A percentile compares a stretch with the other conserved stretches of the same genome.
Conservation (phyloP, 345 rosid genomes). For the Eucalyptus decipiens region DNA sequence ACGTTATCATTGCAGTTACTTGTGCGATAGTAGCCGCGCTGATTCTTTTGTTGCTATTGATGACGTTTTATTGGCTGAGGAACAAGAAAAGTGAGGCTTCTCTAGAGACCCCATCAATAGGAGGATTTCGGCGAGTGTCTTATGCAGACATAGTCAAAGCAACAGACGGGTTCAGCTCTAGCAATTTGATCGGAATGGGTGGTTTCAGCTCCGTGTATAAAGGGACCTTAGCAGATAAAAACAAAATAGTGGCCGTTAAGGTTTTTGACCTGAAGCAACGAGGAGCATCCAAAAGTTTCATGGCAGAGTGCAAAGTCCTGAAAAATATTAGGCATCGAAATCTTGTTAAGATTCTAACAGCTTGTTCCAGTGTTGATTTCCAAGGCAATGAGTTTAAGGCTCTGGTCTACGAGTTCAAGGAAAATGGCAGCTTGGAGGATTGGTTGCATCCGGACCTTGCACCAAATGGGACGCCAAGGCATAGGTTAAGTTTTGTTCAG, state of each 20-base stretch:
- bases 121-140: not conserved
- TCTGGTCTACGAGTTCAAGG: not conserved
- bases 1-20: not conserved
- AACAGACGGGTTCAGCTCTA: not conserved
- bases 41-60: not conserved
- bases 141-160: not conserved
- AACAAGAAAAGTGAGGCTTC: not conserved
- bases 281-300: conserved; percentile 1
- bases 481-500: not conserved
- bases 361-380: not conserved
- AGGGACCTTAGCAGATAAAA: not conserved
- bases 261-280: not conserved
- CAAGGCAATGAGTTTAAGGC: conserved; percentile 10
- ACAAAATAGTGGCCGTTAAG: not conserved
- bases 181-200: not conserved
- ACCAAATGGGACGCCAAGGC: not conserved
- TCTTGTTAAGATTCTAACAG: not conserved
- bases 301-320: not conserved
- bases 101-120: not conserved
- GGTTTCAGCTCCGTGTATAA: not conserved
- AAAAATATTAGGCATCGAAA: not conserved
- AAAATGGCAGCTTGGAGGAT: conserved; percentile 6
- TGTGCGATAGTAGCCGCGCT: no score
- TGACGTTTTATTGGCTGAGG: not conserved
- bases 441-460: not conserved